Evolutionary conservation across 192 early-diverging fungal genomes (phyloP).

Genomic region (Backusella tarrabulga): DNA sequence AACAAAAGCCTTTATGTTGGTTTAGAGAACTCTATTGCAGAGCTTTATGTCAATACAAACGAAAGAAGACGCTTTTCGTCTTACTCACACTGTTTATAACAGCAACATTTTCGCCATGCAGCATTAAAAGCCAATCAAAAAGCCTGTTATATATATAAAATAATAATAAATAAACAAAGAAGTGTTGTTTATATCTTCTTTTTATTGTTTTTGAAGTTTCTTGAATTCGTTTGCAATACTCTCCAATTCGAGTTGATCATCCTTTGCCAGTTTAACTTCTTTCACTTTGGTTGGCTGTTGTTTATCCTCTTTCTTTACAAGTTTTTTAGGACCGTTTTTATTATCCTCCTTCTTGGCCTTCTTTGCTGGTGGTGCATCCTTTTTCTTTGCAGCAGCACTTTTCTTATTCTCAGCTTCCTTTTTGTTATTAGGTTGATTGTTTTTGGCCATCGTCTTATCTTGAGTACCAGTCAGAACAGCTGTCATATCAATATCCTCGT

Average conservation of each 20-base stretch:
- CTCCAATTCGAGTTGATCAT: conserved; percentile 20
- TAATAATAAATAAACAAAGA: not conserved
- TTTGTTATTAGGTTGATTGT: not conserved
- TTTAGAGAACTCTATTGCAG: not conserved
- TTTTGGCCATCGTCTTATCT: not conserved
- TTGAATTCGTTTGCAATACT: conserved; percentile 17
- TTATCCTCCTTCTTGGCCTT: not conserved
- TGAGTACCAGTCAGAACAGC: conserved; percentile 23
- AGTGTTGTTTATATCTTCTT: not conserved
- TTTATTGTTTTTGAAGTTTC: conserved; percentile 2
- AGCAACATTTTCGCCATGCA: not conserved
- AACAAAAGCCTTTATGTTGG: not conserved
- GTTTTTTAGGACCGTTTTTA: not conserved
- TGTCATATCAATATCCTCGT: conserved; percentile 20
- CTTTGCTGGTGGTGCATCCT: not conserved
- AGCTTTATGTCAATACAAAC: not conserved
- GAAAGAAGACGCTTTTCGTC: not conserved
- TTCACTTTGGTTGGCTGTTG: not conserved
- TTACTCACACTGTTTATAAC: not conserved
- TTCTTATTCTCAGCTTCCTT: not conserved
- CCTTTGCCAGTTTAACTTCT: conserved; percentile 10
- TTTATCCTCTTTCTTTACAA: conserved; percentile 10
- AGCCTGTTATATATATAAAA: not conserved
- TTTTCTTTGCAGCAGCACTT: not conserved
- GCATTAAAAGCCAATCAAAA: not conserved